These are phyloP conservation scores for Fraxinus xanthoxyloides DNA, from an alignment of 305 asterid species.

Conservation along the genomic window DNA sequence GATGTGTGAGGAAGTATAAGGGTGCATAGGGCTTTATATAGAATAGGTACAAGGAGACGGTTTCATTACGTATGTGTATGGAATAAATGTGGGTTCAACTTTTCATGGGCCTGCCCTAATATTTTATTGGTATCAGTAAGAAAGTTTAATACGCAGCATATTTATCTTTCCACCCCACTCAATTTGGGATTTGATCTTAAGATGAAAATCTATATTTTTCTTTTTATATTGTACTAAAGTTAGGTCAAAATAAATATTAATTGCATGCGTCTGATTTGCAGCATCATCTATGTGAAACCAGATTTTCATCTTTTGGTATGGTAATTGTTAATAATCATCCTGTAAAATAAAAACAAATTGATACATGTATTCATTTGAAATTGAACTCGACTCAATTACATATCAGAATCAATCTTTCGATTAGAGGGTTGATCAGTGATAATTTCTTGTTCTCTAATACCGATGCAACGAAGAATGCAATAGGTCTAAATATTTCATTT, in stretches of 20 bases:
- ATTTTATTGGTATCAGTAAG: neutral
- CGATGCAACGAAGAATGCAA: neutral
- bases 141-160: neutral
- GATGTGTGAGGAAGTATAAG: conserved; percentile 9
- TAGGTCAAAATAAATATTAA: neutral
- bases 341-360: no score
- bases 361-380: neutral
- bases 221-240: neutral
- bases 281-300: neutral
- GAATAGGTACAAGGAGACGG: neutral
- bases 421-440: no score
- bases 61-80: neutral
- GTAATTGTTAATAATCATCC: neutral
- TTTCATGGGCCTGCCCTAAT: conserved; percentile 22
- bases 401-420: neutral
- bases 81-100: conserved; percentile 31
- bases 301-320: neutral
- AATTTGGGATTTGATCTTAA: neutral
- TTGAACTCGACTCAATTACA: neutral
- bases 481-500: neutral
- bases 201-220: neutral
- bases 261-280: neutral
- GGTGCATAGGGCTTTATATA: conserved; percentile 12
- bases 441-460: neutral
- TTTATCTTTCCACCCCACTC: neutral